phyloP scores from a whole-genome alignment of 441 rosid species.

The Mallotus japonicus region DNA sequence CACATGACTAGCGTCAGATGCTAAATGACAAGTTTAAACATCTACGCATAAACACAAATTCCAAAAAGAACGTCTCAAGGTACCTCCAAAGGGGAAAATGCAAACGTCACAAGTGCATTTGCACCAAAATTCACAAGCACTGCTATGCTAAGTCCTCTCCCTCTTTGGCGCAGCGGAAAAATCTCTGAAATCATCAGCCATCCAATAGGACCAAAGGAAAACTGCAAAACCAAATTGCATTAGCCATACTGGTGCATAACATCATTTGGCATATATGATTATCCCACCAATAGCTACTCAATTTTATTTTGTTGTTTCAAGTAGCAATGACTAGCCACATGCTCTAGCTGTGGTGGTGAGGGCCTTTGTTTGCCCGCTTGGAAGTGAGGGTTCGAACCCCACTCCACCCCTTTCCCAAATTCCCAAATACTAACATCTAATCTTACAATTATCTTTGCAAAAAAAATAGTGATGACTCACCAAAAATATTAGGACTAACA shows the following conservation, averaged over 20 bases:
- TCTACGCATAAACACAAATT: not conserved
- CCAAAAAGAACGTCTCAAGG: slow-evolving; percentile 7
- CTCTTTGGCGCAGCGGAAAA: slow-evolving; percentile 79
- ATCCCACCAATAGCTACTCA: not conserved
- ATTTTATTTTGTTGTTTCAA: not conserved
- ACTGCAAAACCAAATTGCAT: slow-evolving; percentile 46
- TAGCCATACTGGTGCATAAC: not conserved
- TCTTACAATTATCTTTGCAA: no score
- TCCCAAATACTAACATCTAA: no score
- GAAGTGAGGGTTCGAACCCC: no score
- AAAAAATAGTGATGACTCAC: no score
- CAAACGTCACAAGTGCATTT: slow-evolving; percentile 89
- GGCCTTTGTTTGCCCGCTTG: no score
- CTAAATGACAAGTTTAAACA: not conserved
- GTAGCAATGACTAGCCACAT: not conserved
- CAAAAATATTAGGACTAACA: not conserved
- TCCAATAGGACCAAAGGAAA: slow-evolving; percentile 98
- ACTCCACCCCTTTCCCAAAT: no score
- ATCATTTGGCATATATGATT: not conserved
- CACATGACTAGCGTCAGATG: not conserved
- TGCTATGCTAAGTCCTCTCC: slow-evolving; percentile 84
- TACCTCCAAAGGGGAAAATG: slow-evolving; percentile 93
- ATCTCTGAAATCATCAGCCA: slow-evolving; percentile 99
- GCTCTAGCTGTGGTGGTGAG: no score
- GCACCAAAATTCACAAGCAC: slow-evolving; percentile 96